Percentiles rank a stretch among this genome's conserved stretches.
phyloP scores from a whole-genome alignment of 768 basidiomycete genomes.

The Russula earlei region DNA sequence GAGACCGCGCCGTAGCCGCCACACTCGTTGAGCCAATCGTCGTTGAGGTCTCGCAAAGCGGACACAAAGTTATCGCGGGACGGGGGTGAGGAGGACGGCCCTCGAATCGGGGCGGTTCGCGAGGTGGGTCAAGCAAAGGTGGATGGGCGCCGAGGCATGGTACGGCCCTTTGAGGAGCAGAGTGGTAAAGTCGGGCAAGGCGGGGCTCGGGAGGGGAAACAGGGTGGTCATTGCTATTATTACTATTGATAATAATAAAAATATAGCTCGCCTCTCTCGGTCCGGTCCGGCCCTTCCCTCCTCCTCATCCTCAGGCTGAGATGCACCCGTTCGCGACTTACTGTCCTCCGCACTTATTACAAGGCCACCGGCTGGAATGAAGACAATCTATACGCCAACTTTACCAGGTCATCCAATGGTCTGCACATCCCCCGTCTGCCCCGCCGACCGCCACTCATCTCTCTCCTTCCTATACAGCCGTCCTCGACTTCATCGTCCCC shows the following conservation, averaged over 20 bases:
- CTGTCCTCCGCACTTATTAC: conserved; percentile 84
- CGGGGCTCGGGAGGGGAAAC: conserved; percentile 35
- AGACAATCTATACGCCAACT: conserved; percentile 84
- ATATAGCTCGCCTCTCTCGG: too few relatives aligned
- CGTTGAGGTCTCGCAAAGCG: conserved; percentile 39
- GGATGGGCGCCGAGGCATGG: conserved; percentile 60
- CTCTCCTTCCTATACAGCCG: conserved; percentile 38
- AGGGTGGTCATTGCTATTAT: conserved; percentile 26
- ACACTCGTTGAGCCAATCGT: conserved; percentile 31
- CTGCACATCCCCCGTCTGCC: conserved; percentile 1
- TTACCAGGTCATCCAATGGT: conserved; percentile 89
- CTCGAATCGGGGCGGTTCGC: conserved; percentile 28
- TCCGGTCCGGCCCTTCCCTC: too few relatives aligned
- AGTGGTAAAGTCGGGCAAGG: conserved; percentile 45
- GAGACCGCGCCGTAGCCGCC: conserved; percentile 25
- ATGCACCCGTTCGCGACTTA: conserved; percentile 84
- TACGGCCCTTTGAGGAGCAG: conserved; percentile 57
- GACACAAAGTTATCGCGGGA: conserved; percentile 36
- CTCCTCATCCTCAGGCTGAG: not conserved
- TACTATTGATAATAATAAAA: too few relatives aligned
- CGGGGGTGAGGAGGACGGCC: conserved; percentile 44
- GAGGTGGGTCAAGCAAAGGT: conserved; percentile 48
- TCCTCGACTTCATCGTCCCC: conserved; percentile 88
- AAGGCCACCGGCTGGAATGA: conserved; percentile 94
- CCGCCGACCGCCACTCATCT: not conserved